phyloP scores from a whole-genome alignment of 352 stramenopile genomes.

The Phytophthora aleatoria region DNA sequence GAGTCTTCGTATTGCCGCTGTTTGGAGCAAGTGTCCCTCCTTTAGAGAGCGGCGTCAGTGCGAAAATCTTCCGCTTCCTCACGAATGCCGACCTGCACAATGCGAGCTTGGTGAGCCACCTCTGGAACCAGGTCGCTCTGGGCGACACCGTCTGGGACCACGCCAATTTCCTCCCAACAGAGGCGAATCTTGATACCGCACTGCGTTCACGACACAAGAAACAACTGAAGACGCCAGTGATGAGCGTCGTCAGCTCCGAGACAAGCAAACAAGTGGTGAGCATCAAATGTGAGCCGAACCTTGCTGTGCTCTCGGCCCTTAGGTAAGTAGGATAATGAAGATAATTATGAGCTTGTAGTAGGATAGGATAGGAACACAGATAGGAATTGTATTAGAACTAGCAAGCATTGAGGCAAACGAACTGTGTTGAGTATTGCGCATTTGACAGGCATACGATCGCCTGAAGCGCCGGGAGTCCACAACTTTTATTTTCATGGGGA shows the following conservation, averaged over 20 bases:
- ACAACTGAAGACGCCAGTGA: slow-evolving; percentile 5
- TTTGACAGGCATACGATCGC: too few relatives aligned
- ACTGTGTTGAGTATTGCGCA: slow-evolving; percentile 2
- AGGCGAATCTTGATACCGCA: slow-evolving; percentile 13
- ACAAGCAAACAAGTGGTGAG: slow-evolving; percentile 5
- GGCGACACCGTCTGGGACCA: slow-evolving; percentile 81
- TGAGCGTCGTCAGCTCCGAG: not conserved
- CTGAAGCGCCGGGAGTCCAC: too few relatives aligned
- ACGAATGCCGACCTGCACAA: slow-evolving; percentile 84
- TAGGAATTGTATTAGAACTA: slow-evolving; percentile 35
- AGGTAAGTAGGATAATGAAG: slow-evolving; percentile 31
- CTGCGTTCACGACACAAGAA: slow-evolving; percentile 13
- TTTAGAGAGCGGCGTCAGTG: slow-evolving; percentile 61
- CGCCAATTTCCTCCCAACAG: slow-evolving; percentile 56
- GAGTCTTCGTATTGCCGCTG: slow-evolving; percentile 72
- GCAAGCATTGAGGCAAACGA: slow-evolving; percentile 12
- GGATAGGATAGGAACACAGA: slow-evolving; percentile 25
- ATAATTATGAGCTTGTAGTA: slow-evolving; percentile 36
- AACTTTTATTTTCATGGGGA: slow-evolving; percentile 14
- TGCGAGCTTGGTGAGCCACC: slow-evolving; percentile 78
- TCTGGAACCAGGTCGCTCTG: slow-evolving; percentile 83
- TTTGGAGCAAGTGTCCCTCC: slow-evolving; percentile 69
- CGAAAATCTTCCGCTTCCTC: slow-evolving; percentile 73
- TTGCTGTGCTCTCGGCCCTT: slow-evolving; percentile 30
- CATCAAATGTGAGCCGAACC: slow-evolving; percentile 25